Percentiles rank a stretch among this genome's conserved stretches.
Conservation (phyloP, 129 eudicot species). For the Arctium lappa region DNA sequence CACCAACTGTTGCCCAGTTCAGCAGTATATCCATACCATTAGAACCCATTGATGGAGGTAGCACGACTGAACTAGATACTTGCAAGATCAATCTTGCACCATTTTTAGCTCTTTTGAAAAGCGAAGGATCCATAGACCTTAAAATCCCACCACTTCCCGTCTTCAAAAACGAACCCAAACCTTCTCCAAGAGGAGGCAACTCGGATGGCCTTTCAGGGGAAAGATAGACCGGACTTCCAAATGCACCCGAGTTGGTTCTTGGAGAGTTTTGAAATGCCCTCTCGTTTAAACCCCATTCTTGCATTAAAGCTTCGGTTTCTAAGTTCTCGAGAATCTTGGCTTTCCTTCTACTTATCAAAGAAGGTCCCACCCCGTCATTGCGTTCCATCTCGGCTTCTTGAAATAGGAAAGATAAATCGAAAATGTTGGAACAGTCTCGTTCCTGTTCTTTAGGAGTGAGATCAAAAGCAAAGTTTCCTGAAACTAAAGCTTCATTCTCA, state of each 20-base stretch:
- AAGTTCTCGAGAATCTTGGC: conserved; percentile 57
- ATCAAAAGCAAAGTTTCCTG: conserved; percentile 25
- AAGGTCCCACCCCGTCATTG: conserved; percentile 19
- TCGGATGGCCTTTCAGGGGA: conserved; percentile 40
- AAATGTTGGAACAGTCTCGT: conserved; percentile 26
- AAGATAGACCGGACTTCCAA: conserved; percentile 71
- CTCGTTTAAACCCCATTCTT: conserved; percentile 65
- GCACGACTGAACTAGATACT: conserved; percentile 47
- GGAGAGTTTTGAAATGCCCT: conserved; percentile 56
- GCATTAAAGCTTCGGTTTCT: conserved; percentile 72
- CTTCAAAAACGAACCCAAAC: conserved; percentile 43
- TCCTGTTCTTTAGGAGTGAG: conserved; percentile 23
- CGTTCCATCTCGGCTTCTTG: conserved; percentile 28
- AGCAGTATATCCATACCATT: conserved; percentile 44
- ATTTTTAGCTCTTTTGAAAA: conserved; percentile 51
- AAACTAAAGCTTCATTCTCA: conserved; percentile 47
- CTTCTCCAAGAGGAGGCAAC: conserved; percentile 52
- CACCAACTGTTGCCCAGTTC: conserved; percentile 53
- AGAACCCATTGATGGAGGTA: conserved; percentile 57
- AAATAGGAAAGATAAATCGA: conserved; percentile 37
- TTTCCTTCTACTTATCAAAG: conserved; percentile 47
- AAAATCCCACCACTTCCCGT: conserved; percentile 43
- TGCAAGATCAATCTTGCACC: conserved; percentile 57
- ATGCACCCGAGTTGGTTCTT: conserved; percentile 48
- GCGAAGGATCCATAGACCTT: conserved; percentile 50